Evolutionary conservation across 805 yeast species (phyloP).

Genomic region (Jamesozyma rosinii): DNA sequence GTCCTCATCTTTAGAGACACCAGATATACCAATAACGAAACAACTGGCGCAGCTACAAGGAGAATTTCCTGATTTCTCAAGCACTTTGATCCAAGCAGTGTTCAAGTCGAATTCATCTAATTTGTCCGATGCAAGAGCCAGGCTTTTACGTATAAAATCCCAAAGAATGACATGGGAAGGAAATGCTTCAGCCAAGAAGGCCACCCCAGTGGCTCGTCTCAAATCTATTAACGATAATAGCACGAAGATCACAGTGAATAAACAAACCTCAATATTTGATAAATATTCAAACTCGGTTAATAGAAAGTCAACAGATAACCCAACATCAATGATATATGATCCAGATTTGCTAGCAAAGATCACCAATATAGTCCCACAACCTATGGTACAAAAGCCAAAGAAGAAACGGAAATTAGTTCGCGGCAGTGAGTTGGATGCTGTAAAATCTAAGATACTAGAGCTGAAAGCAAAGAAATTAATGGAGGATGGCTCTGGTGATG

Average conservation of each 20-base stretch:
- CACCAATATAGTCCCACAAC: neutral
- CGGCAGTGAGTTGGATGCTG: conserved; percentile 31
- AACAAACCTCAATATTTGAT: conserved; percentile 32
- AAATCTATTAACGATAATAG: neutral
- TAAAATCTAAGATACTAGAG: conserved; percentile 23
- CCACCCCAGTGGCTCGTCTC: conserved; percentile 1
- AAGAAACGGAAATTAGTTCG: conserved; percentile 35
- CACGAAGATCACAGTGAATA: conserved; percentile 30
- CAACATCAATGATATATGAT: conserved; percentile 1
- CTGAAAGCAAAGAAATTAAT: conserved; percentile 14
- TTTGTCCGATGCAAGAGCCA: conserved; percentile 27
- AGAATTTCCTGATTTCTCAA: conserved; percentile 30
- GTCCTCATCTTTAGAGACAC: neutral
- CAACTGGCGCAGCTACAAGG: conserved; percentile 10
- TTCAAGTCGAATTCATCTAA: conserved; percentile 33
- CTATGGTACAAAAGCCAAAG: conserved; percentile 1
- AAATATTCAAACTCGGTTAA: conserved; percentile 28
- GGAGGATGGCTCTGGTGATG: conserved; percentile 14
- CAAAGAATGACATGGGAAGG: conserved; percentile 23
- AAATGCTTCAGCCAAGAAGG: neutral
- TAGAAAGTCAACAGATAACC: conserved; percentile 3
- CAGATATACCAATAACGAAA: conserved; percentile 1
- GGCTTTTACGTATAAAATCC: conserved; percentile 24
- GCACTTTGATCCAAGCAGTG: conserved; percentile 32
- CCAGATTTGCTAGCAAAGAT: conserved; percentile 3